phyloP scores from a whole-genome alignment of 208 protist genomes.

The Sergeia podlipaevii region DNA sequence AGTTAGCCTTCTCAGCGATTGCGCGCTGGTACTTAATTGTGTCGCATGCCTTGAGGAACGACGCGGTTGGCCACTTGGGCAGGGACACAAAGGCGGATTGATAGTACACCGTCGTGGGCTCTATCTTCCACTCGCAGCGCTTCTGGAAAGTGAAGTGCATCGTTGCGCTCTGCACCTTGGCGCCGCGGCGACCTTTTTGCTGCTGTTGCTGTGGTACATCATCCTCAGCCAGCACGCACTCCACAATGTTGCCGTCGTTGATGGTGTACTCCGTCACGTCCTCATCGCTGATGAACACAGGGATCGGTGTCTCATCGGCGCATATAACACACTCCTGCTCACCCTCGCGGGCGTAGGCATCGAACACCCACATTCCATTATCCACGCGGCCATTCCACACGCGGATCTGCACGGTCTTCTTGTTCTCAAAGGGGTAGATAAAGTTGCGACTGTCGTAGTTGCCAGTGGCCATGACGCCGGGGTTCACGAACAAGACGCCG shows the following conservation, averaged over 20 bases:
- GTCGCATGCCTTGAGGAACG: conserved; percentile 44
- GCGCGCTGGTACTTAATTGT: conserved; percentile 25
- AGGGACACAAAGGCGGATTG: conserved; percentile 42
- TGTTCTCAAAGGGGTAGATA: conserved; percentile 46
- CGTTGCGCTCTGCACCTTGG: no score
- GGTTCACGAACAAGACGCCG: conserved; percentile 79
- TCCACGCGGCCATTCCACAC: conserved; percentile 60
- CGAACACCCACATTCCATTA: conserved; percentile 61
- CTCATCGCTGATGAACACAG: conserved; percentile 48
- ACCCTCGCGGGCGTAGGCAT: conserved; percentile 48
- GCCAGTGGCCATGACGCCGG: conserved; percentile 60
- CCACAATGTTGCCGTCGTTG: conserved; percentile 87
- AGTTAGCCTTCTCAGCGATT: not conserved
- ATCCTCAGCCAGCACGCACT: conserved; percentile 52
- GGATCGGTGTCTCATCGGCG: conserved; percentile 12
- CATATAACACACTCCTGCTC: conserved; percentile 46
- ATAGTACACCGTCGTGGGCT: conserved; percentile 64
- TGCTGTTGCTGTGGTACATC: conserved; percentile 18
- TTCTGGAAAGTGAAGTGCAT: conserved; percentile 42
- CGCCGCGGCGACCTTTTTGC: conserved; percentile 20
- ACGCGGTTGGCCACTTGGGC: conserved; percentile 48
- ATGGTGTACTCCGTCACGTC: conserved; percentile 55
- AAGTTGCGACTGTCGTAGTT: conserved; percentile 77
- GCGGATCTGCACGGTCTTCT: conserved; percentile 70
- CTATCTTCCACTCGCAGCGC: conserved; percentile 69